Base-by-base conservation (phyloP, 306 rosid genomes). In the Hippophae gyantsensis region DNA sequence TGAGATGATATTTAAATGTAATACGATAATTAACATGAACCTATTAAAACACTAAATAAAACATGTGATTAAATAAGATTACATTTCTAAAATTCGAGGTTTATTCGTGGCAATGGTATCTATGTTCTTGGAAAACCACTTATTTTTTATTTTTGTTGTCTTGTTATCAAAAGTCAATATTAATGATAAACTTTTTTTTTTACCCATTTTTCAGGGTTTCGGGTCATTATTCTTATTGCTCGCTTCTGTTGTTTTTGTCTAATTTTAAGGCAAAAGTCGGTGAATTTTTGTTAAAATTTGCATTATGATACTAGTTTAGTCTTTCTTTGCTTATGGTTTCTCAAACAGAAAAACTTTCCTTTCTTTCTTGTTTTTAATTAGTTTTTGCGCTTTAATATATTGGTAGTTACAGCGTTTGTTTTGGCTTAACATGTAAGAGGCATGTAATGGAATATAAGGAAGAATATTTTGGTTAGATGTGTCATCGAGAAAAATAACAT, bases 151-250 rank as follows among this genome's bases (percentile, higher is more conserved):
- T 62, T 51, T 11, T 49, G 12, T 7, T 54, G 12, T 55, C 13
- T 25, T 11, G 10, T 25, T 48, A 13, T 42, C 38, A 32, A 32
- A 32, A 42, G 25, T 13, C 27, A 8, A 10, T 14, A 18, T 10
- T 45, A 60, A 5, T 42, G 0, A 6, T 46, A 43, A 13, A 9
- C 26, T 41, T 49, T 64, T 0, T 48, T 18, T 18, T 64, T 42
- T 41, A 14, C 2, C 1, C 9, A 9, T 54, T 1, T 50, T 53
- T 59, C 74, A 74, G 74, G 78, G 78, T 53, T 74, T 93, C 54
- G 99, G 95, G 44, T 84, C 95, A 47, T 79, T 93, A 89, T 89
- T 86, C 81, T 80, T 89, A 75, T 82, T 93, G 72, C 83, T 93
- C 66, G 88, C 99, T 52, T 73, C 81, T 6, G 99, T 95, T 51